A percentile compares a stretch with the other conserved stretches of the same genome.
These are phyloP conservation scores for Aureobasidium sp. DNA, from an alignment of 2,329 filamentous ascomycete genomes.

Conservation along the genomic window DNA sequence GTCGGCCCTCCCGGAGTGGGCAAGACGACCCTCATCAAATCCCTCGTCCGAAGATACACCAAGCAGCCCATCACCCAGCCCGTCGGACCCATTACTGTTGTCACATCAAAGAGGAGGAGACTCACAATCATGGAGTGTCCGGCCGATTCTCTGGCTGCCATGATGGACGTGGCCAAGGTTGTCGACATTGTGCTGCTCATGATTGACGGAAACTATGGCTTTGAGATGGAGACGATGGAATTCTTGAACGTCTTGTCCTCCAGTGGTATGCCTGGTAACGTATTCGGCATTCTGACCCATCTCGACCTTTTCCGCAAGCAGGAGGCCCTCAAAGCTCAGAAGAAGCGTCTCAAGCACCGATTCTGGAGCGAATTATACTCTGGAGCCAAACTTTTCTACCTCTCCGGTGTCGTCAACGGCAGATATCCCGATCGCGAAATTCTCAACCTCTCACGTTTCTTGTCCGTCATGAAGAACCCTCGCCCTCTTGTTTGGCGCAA, in stretches of 20 bases:
- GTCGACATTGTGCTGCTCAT: constrained; percentile 95
- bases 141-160: constrained; percentile 83
- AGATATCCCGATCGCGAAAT: constrained; percentile 94
- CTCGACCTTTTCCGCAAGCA: constrained; percentile 93
- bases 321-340: constrained; percentile 81
- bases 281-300: constrained; percentile 95
- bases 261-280: constrained; percentile 96
- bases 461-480: constrained; percentile 99
- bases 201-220: constrained; percentile 98
- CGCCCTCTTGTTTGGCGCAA: constrained; percentile 95
- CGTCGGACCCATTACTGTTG: constrained; percentile 85
- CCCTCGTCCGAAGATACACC: constrained; percentile 84
- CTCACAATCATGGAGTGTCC: constrained; percentile 95
- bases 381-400: constrained; percentile 92
- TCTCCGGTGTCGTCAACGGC: constrained; percentile 93
- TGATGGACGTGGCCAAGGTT: constrained; percentile 96
- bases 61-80: constrained; percentile 91
- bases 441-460: constrained; percentile 87
- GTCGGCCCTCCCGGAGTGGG: constrained; percentile 91
- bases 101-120: constrained; percentile 90
- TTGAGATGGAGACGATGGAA: constrained; percentile 99
- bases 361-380: constrained; percentile 98
- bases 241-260: constrained; percentile 87
- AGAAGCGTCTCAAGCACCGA: constrained; percentile 91
- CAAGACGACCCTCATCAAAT: constrained; percentile 94